Evolutionary conservation across 371 early-diverging fungal species (phyloP), one percentile per base, ranked within the genome.

Genomic region (Polyrhizophydium stewartii): DNA sequence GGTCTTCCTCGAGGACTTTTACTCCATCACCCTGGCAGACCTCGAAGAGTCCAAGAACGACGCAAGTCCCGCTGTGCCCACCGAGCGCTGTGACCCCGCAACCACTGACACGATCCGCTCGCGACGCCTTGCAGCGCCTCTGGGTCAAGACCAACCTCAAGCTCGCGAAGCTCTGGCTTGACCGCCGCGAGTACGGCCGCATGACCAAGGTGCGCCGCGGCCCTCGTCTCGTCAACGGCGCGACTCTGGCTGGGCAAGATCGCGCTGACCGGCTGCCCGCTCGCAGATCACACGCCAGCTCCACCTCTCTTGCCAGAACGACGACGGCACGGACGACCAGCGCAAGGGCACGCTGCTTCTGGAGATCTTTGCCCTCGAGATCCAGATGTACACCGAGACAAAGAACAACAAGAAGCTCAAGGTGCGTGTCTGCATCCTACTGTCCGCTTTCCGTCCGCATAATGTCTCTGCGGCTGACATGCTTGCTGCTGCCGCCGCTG

Each of bases 131-230:
- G n/a, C n/a, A 87, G 82, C 85, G 95, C 9, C 73, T 95, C 41
- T 88, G 91, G 90, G 87, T 92, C 25, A 93, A 93, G 70, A 92
- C 94, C 2, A 92, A 94, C 60, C 73, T 96, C 55, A 93, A 94
- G 63, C 79, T 95, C 33, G 95, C 94, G 9, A 91, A 91, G 62
- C 67, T 96, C 31, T 91, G 89, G 88, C 73, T 97, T 60, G 94
- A 93, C 74, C 85, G 90, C 56, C 78, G 86, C 38, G 90, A 93
- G 65, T 92, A 87, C 70, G 68, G 68, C 10, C 77, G 89, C 25
- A 68, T 94, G 19, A 80, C 73, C 50, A 85, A 86, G 69, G 85
- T 84, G 60, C 5, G 33, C 38, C n/a, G 52, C 5, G 13, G 2
- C 25, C 16, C 49, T 47, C n/a, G n/a, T n/a, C n/a, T n/a, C n/a